Base-by-base conservation (phyloP, 768 basidiomycete species). In the Leccinum incarnatum region DNA sequence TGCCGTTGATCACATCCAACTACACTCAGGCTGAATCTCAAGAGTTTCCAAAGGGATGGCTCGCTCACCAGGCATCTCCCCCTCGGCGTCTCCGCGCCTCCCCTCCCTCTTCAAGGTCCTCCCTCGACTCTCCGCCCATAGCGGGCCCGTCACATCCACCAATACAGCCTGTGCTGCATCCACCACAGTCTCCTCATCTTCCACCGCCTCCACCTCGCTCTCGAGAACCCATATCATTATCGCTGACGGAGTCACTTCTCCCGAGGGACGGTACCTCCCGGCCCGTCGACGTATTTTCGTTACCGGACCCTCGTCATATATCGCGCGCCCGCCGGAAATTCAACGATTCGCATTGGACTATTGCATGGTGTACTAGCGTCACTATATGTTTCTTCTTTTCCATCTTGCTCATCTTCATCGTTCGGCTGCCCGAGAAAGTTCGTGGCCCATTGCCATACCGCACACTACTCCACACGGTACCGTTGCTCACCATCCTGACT, bases 191-290 rank as follows among this genome's bases (percentile, higher is more conserved):
- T 30, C 66, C 74, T 5, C 78, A 75, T 30, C 66, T 74, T 6
- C 78, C 67, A 0, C 67, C 73, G 1, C 77, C 72, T 27, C 77
- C 78, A 9, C 78, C 76, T 32, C 81, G 80, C 9, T 73, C 78
- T 3, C 76, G 68, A 59, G 63, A 78, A 53, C 76, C 81, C 27
- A 74, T 80, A 36, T 83, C 85, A n/a, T 74, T 88, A 56, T 86
- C 87, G 14, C 75, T 93, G n/a, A 91, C 88, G 3, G 84, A 91
- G 66, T 91, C 91, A 3, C 77, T 93, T 7, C 78, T 93, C 6
- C 91, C 89, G 17, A 76, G 90, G 57, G 89, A 90, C 60, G 88
- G 88, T 29, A 76, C 76, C 46, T 72, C 82, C 21, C 81, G 87
- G 51, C 83, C 87, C 5, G 65, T 85, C 19, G 86, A 88, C 71